Conservation (phyloP, 768 basidiomycete species). For the Kwoniella dendrophila region DNA sequence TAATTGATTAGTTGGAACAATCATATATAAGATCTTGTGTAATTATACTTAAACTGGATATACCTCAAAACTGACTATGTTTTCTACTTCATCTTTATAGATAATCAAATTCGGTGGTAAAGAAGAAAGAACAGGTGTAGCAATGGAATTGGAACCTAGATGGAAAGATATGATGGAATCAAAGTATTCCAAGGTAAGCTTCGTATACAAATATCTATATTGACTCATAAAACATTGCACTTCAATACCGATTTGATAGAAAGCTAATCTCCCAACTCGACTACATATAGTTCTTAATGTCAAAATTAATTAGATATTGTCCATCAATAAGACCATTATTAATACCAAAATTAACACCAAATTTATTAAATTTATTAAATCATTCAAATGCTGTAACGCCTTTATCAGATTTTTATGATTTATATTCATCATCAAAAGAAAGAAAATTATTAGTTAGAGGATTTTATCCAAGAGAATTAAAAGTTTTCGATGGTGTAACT, state of each 20-base stretch:
- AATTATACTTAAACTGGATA: neutral
- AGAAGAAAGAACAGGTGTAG: constrained; percentile 75
- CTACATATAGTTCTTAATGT: constrained; percentile 52
- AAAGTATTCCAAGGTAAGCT: constrained; percentile 78
- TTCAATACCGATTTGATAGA: no score
- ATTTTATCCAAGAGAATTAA: constrained; percentile 87
- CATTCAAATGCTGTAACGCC: constrained; percentile 83
- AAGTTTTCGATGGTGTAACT: constrained; percentile 63
- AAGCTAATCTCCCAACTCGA: neutral
- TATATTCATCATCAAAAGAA: constrained; percentile 83
- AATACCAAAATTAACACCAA: constrained; percentile 73
- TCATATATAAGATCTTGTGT: constrained; percentile 4
- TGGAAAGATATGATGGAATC: constrained; percentile 77
- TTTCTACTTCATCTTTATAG: constrained; percentile 30
- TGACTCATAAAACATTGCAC: neutral
- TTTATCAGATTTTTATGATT: constrained; percentile 83
- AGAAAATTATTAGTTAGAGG: constrained; percentile 76
- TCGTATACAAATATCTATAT: neutral
- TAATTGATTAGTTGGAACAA: neutral
- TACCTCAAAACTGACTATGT: neutral
- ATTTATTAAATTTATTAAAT: constrained; percentile 73
- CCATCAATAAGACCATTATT: constrained; percentile 74
- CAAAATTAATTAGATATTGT: constrained; percentile 57
- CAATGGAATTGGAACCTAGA: constrained; percentile 76
- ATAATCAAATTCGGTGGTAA: constrained; percentile 78